Evolutionary conservation across 495 filamentous ascomycete species (phyloP), one percentile per base, ranked within the genome.

Genomic region (Penicillium steckii): DNA sequence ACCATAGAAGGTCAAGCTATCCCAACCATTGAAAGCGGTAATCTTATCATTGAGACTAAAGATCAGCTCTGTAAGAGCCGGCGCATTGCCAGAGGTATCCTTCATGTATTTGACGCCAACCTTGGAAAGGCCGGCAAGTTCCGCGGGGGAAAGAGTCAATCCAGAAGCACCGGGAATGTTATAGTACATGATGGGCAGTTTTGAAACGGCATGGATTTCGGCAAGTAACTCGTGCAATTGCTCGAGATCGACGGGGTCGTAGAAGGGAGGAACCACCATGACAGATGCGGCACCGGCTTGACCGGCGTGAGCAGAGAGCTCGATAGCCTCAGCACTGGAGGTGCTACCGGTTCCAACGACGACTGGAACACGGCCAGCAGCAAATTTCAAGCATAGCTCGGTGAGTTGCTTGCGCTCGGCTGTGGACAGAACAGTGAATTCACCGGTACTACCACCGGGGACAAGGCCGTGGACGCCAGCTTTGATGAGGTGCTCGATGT

Each of bases 241-340:
- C 17, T 62, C 53, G 6, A 66, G 26, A 32, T 52, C 67, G 10
- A 71, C 46, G 0, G 70, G 53, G 51, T 73, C 68, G 33, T 73
- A 73, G 58, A 69, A 73, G 2, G 70, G 70, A 13, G 70, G 70
- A 0, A 73, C 70, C 17, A 72, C 67, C 70, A 73, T 73, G 10
- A 67, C 49, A 1, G 67, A 63, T 0, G 60, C 55, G 10, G 70
- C 70, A 9, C 70, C 70, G 32, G 41, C 65, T 21, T 64, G 12
- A 1, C 48, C 60, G 0, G 70, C 70, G 47, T 73, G 70, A 0
- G 52, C 41, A 15, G 67, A 65, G 22, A 73, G 64, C 24, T 73
- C 67, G n/a, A 73, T 50, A 1, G 65, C 60, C 37, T 70, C 68
- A 0, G 46, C 47, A 4, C 63, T 65, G 0, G 67, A 63, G 15